Evolutionary conservation across 139 green algal species (phyloP).

Genomic region (Eudorina sp.): DNA sequence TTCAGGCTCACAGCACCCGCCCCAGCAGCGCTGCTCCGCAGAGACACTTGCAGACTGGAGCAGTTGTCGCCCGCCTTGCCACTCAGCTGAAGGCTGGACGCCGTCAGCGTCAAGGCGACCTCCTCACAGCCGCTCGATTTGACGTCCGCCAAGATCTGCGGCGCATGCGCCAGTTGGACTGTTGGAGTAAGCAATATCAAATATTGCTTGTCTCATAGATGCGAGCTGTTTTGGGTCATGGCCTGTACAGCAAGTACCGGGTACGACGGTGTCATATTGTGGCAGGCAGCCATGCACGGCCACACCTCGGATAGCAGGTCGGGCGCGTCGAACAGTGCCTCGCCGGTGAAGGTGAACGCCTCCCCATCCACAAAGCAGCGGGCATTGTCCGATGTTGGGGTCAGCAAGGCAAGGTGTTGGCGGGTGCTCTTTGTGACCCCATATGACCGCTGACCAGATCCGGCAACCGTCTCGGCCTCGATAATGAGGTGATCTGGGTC

Average conservation of each 20-base stretch:
- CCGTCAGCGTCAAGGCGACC: neutral
- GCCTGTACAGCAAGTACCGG: too few species aligned
- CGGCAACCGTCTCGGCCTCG: neutral
- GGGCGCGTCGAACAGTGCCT: neutral
- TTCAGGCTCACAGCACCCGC: neutral
- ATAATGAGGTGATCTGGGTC: constrained; percentile 9
- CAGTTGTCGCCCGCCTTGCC: constrained; percentile 30
- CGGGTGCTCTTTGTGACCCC: constrained; percentile 18
- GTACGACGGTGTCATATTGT: too few species aligned
- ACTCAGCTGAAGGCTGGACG: neutral
- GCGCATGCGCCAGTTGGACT: too few species aligned
- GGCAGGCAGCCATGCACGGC: neutral
- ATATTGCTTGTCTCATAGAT: too few species aligned
- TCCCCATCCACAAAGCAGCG: constrained; percentile 19
- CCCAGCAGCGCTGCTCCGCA: neutral
- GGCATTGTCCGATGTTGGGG: neutral
- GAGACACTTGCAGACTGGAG: constrained; percentile 10
- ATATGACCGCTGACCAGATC: neutral
- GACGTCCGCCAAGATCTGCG: constrained; percentile 18
- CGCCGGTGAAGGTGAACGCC: neutral
- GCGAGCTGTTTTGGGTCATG: too few species aligned
- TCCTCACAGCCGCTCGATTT: constrained; percentile 31
- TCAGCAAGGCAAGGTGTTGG: constrained; percentile 11
- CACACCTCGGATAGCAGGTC: constrained; percentile 18
- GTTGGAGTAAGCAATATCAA: too few species aligned